A percentile compares a stretch with the other conserved stretches of the same genome.
phyloP scores from a whole-genome alignment of 2,329 filamentous ascomycete genomes.

The Xylariaceae sp. region DNA sequence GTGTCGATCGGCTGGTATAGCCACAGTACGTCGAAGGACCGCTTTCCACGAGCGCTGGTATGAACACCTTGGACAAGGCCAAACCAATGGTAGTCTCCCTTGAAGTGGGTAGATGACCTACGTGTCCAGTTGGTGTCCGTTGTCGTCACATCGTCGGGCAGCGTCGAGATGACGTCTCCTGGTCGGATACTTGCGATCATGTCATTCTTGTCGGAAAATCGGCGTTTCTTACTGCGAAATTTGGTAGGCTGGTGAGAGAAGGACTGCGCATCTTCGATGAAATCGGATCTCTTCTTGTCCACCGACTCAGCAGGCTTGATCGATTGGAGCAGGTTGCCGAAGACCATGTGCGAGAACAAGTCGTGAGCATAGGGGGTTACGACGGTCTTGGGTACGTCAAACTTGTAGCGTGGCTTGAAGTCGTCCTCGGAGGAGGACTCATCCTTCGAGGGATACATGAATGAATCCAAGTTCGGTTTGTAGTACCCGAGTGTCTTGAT shows the following conservation, averaged over 20 bases:
- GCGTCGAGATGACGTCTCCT: constrained; percentile 47
- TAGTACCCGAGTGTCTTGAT: constrained; percentile 36
- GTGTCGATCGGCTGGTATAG: constrained; percentile 69
- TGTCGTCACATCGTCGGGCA: constrained; percentile 42
- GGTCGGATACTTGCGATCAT: constrained; percentile 35
- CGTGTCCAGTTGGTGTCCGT: constrained; percentile 53
- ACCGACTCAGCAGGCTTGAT: constrained; percentile 29
- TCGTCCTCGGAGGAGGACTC: not conserved
- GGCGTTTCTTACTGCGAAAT: constrained; percentile 5
- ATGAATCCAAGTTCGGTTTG: constrained; percentile 22
- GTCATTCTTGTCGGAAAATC: constrained; percentile 12
- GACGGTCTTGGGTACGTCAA: constrained; percentile 43
- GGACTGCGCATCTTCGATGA: constrained; percentile 24
- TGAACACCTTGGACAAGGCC: constrained; percentile 60
- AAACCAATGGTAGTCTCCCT: constrained; percentile 57
- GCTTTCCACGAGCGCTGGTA: constrained; percentile 31
- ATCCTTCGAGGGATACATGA: constrained; percentile 11
- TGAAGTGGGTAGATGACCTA: constrained; percentile 38
- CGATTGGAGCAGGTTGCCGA: constrained; percentile 46
- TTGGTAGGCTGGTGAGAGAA: not conserved
- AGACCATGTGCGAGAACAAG: constrained; percentile 60
- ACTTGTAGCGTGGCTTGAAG: not conserved
- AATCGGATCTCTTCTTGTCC: constrained; percentile 26
- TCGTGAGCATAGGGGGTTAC: constrained; percentile 65
- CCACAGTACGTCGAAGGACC: constrained; percentile 63